These are phyloP conservation scores for Chlamydomonas sp. DNA, from an alignment of 139 green algal species.

Conservation along the genomic window DNA sequence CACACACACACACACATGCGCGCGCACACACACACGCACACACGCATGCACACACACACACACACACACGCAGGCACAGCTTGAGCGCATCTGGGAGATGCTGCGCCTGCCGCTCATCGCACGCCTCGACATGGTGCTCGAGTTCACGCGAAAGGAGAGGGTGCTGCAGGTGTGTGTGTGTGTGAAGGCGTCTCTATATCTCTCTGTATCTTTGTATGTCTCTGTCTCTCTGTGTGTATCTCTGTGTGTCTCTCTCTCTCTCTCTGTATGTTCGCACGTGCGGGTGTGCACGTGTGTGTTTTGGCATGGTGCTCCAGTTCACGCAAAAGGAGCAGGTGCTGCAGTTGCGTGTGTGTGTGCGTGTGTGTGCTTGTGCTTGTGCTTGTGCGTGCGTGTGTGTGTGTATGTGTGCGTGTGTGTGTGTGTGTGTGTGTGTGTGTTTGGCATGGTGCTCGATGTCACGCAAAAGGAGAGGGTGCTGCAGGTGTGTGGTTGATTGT, in stretches of 20 bases:
- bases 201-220: too few species aligned
- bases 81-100: slow-evolving; percentile 2
- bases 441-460: background rate
- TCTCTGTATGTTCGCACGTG: too few species aligned
- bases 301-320: slow-evolving; percentile 3
- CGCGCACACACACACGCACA: slow-evolving; percentile 2
- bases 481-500: too few species aligned
- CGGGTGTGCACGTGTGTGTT: too few species aligned
- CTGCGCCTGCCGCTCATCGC: background rate
- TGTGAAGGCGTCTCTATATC: too few species aligned
- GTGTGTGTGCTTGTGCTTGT: too few species aligned
- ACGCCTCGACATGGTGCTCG: slow-evolving; percentile 11
- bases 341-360: too few species aligned
- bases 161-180: slow-evolving; percentile 6
- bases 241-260: too few species aligned
- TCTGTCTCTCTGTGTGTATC: too few species aligned
- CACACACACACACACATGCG: slow-evolving; percentile 5
- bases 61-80: background rate
- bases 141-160: background rate
- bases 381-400: too few species aligned
- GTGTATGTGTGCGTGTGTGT: too few species aligned
- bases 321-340: background rate
- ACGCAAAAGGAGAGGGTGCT: background rate
- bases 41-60: background rate
- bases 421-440: too few species aligned